phyloP scores from a whole-genome alignment of 257 asterid genomes.

The Solanum piurae region DNA sequence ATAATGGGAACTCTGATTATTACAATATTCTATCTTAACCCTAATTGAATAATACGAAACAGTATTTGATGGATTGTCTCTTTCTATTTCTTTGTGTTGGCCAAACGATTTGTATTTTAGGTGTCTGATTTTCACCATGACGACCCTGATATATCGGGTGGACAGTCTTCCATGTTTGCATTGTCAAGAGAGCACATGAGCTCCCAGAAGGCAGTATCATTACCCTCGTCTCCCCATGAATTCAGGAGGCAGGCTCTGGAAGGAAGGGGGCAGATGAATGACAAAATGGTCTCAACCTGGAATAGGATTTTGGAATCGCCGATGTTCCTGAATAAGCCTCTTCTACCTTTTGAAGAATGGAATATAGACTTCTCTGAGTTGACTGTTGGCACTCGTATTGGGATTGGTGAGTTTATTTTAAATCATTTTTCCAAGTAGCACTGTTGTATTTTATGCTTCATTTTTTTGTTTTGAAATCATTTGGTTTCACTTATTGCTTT shows the following conservation, averaged over 20 bases:
- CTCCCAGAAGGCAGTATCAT: constrained; percentile 60
- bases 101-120: neutral
- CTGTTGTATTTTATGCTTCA: neutral
- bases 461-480: neutral
- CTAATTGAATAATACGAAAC: neutral
- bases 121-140: constrained; percentile 20
- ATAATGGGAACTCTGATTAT: neutral
- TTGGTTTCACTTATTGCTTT: neutral
- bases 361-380: constrained; percentile 83
- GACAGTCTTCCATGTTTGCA: constrained; percentile 17
- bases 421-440: neutral
- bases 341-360: constrained; percentile 90
- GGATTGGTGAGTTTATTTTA: constrained; percentile 62
- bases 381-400: constrained; percentile 88
- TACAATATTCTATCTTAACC: neutral
- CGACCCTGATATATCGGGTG: constrained; percentile 22
- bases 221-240: constrained; percentile 96
- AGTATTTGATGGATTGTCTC: neutral
- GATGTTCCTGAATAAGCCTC: constrained; percentile 68
- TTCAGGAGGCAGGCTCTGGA: constrained; percentile 42
- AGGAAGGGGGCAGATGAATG: constrained; percentile 28
- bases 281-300: constrained; percentile 72
- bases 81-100: neutral
- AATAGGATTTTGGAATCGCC: constrained; percentile 72
- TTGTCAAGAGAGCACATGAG: constrained; percentile 20